Base-by-base conservation (phyloP, 805 yeast genomes). In the Debaryomyces maramus region DNA sequence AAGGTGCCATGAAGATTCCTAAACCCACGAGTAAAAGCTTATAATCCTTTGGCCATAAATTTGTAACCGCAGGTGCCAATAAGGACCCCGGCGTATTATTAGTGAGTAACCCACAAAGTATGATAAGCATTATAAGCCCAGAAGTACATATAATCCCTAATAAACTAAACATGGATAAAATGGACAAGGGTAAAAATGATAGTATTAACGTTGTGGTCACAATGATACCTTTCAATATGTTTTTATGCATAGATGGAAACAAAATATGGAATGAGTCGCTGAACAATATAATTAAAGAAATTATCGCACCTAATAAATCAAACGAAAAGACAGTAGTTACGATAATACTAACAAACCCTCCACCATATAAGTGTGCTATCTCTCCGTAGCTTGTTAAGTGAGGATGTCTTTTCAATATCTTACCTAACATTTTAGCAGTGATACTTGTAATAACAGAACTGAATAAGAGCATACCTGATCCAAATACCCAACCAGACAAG, bases 1-100 rank as follows among this genome's bases (percentile, higher is more conserved):
- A 85, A 9, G 89, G 88, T 3, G 90, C 88, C 73, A 85, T 75
- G 43, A 81, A 72, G 20, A 85, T 70, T 2, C 91, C 91, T 40
- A 83, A 62, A 6, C 84, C 73, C 24, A 79, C 60, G 7, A 77
- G 53, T 7, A 81, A 47, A 36, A 68, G 65, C 5, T 60, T 50
- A 19, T 56, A 32, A 14, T 56, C 44, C 9, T 46, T 19, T 3
- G 75, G 75, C 58, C 63, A 65, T 32, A 59, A 39, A 27, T 53
- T 47, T 1, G 72, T 65, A 17, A 63, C 58, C 55, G 80, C 78
- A 24, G 73, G 73, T 32, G 62, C 60, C n/a, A 64, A 46, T 37
- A 81, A 58, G 4, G 85, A 78, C 0, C 86, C 88, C 0, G 85
- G 85, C 3, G 73, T 51, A 1, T 51, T 43, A 42, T 45, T 10